phyloP scores from a whole-genome alignment of 1,284 basidiomycete species.

The Lignosus rhinocerotis region DNA sequence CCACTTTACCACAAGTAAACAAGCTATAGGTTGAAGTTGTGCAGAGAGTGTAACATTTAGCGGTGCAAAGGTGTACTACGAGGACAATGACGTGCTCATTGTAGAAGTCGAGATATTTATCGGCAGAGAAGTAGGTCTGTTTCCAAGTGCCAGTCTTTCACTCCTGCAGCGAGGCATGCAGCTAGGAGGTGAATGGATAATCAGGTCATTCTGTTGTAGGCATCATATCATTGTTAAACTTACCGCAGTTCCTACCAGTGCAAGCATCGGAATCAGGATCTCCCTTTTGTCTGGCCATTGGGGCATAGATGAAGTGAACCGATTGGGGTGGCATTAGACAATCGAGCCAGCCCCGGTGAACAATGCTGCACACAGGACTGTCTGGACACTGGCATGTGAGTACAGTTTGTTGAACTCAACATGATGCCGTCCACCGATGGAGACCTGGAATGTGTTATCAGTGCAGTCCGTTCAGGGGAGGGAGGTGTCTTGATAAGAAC shows the following conservation, averaged over 20 bases:
- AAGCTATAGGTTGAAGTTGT: too few relatives aligned
- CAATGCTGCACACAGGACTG: not conserved
- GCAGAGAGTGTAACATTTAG: too few relatives aligned
- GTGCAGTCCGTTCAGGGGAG: not conserved
- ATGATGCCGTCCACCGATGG: not conserved
- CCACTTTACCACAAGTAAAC: too few relatives aligned
- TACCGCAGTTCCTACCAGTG: not conserved
- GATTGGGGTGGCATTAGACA: not conserved
- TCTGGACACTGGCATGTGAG: not conserved
- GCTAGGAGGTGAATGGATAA: not conserved
- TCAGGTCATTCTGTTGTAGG: too few relatives aligned
- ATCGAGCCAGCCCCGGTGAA: not conserved
- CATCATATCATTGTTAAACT: not conserved
- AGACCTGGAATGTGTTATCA: not conserved
- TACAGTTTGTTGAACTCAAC: slow-evolving; percentile 2
- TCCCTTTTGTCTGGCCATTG: not conserved
- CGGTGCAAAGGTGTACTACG: too few relatives aligned
- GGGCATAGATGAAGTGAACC: not conserved
- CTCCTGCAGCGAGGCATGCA: not conserved
- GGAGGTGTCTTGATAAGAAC: not conserved
- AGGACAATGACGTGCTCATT: not conserved
- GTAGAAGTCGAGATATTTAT: slow-evolving; percentile 1
- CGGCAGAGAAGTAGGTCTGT: not conserved
- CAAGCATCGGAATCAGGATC: slow-evolving; percentile 2
- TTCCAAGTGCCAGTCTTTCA: not conserved